These are phyloP conservation scores for Pythium angustatum DNA, from an alignment of 352 stramenopile genomes.

Conservation along the genomic window DNA sequence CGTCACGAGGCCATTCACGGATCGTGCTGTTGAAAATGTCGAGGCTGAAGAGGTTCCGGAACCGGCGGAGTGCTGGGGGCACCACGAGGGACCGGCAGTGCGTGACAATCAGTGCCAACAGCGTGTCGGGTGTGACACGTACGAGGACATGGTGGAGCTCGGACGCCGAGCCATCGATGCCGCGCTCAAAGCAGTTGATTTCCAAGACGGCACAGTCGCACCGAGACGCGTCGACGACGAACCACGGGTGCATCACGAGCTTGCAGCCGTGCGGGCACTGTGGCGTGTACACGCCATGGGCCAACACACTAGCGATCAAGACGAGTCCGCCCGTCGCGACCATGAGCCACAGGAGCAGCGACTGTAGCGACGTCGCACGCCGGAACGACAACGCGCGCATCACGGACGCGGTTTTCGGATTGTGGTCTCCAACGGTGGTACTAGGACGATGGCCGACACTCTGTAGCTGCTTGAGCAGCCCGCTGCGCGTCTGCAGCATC, in stretches of 20 bases:
- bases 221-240: too few species aligned
- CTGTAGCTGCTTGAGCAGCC: too few species aligned
- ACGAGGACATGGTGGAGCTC: conserved; percentile 2
- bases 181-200: conserved; percentile 12
- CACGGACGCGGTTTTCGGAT: too few species aligned
- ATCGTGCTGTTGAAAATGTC: conserved; percentile 16
- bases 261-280: conserved; percentile 18
- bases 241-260: conserved; percentile 19
- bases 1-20: not conserved
- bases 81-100: conserved; percentile 14
- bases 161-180: not conserved
- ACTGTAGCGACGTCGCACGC: too few species aligned
- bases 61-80: not conserved
- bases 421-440: too few species aligned
- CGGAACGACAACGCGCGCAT: too few species aligned
- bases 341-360: too few species aligned
- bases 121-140: not conserved
- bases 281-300: too few species aligned
- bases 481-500: too few species aligned
- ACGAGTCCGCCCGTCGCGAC: too few species aligned
- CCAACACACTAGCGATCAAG: too few species aligned
- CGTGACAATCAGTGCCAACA: conserved; percentile 8
- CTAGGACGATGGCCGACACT: too few species aligned
- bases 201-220: conserved; percentile 19
- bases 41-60: not conserved